A percentile compares a stretch with the other conserved stretches of the same genome.
Evolutionary conservation across 2,329 filamentous ascomycete species (phyloP).

Genomic region (Didymella pomorum): DNA sequence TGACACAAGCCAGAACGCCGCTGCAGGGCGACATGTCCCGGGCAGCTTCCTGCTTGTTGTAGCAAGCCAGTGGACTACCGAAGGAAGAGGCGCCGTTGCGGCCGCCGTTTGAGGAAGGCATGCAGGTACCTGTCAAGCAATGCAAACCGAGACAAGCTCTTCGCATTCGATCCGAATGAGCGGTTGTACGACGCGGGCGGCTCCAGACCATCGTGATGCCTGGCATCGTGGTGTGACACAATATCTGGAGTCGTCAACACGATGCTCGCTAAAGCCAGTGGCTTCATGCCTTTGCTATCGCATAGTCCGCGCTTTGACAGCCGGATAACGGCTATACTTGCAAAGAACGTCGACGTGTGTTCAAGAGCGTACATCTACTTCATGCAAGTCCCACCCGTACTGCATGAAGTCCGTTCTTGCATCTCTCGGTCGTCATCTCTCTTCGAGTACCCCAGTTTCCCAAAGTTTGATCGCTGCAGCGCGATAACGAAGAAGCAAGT

Average conservation of each 20-base stretch:
- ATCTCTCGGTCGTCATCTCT: not conserved
- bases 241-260: constrained; percentile 10
- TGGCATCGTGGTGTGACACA: constrained; percentile 9
- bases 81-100: constrained; percentile 14
- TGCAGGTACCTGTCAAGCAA: constrained; percentile 25
- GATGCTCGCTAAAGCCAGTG: constrained; percentile 10
- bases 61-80: constrained; percentile 1
- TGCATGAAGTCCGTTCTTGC: not conserved
- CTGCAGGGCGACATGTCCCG: constrained; percentile 5
- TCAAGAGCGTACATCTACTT: not conserved
- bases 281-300: constrained; percentile 21
- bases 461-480: not conserved
- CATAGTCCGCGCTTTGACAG: constrained; percentile 7
- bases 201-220: constrained; percentile 25
- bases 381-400: not conserved
- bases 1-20: constrained; percentile 4
- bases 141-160: constrained; percentile 17
- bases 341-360: not conserved
- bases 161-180: constrained; percentile 11
- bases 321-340: constrained; percentile 11
- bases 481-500: constrained; percentile 3
- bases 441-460: not conserved
- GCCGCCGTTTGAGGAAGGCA: constrained; percentile 13
- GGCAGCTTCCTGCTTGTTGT: not conserved
- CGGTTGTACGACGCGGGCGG: constrained; percentile 18